Conservation (phyloP, 2,329 filamentous ascomycete genomes). For the Whalleya microplaca region DNA sequence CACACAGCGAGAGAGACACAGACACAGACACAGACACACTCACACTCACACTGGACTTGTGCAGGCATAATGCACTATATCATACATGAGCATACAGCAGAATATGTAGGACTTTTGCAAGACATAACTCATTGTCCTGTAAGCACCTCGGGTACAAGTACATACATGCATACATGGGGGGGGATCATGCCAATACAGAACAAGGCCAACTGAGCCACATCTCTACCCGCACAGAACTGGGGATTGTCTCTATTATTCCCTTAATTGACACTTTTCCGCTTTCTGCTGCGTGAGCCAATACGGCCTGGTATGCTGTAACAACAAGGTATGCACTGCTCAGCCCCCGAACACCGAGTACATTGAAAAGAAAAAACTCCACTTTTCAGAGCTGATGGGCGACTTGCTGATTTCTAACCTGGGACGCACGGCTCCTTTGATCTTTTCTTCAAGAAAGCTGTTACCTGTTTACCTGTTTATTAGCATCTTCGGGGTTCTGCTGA, state of each 20-base stretch:
- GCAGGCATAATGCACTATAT: neutral
- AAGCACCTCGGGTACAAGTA: neutral
- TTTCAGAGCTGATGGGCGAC: neutral
- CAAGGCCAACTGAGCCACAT: neutral
- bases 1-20: too few relatives aligned
- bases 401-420: neutral
- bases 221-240: neutral
- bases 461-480: neutral
- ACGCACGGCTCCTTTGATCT: neutral
- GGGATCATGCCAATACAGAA: too few relatives aligned
- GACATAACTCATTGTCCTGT: neutral
- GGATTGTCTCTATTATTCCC: neutral
- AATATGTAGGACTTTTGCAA: neutral
- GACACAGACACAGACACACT: slow-evolving; percentile 16
- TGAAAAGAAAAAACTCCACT: neutral
- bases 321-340: neutral
- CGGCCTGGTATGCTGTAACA: slow-evolving; percentile 1
- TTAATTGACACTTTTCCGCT: slow-evolving; percentile 14
- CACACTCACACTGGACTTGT: slow-evolving; percentile 3
- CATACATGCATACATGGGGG: neutral
- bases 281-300: slow-evolving; percentile 17
- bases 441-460: neutral
- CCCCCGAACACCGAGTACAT: neutral
- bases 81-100: neutral
- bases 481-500: neutral